phyloP scores from a whole-genome alignment of 2,329 filamentous ascomycete species.

The Aspergillus sp. region DNA sequence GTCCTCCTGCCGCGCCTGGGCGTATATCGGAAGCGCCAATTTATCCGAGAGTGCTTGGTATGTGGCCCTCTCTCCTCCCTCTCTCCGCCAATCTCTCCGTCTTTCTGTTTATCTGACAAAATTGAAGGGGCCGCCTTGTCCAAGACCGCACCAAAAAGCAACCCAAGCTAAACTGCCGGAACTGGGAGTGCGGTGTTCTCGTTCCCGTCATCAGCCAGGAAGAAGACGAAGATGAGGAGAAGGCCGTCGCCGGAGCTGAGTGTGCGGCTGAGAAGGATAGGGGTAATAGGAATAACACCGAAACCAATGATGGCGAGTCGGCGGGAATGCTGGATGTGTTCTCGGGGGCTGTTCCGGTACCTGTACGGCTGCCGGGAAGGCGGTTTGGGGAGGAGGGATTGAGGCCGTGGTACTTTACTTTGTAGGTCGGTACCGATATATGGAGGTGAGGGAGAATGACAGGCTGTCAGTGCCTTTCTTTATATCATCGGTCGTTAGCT shows the following conservation, averaged over 20 bases:
- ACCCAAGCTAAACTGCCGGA: constrained; percentile 71
- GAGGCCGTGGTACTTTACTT: constrained; percentile 15
- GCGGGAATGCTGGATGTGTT: constrained; percentile 22
- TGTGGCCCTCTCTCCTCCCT: constrained; percentile 32
- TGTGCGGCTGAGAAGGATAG: neutral
- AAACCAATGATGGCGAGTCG: constrained; percentile 1
- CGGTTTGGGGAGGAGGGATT: constrained; percentile 10
- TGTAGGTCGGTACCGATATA: too few species aligned
- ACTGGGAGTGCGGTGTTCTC: constrained; percentile 93
- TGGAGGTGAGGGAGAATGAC: too few species aligned
- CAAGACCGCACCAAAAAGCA: constrained; percentile 58
- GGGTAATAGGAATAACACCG: neutral
- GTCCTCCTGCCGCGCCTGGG: constrained; percentile 52
- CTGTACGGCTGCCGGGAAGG: constrained; percentile 32
- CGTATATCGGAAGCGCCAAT: constrained; percentile 85
- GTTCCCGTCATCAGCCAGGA: constrained; percentile 54
- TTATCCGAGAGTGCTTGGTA: constrained; percentile 88
- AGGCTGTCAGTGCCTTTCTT: too few species aligned
- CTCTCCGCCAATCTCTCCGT: neutral
- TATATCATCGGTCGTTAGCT: too few species aligned
- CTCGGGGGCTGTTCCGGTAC: constrained; percentile 33
- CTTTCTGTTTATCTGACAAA: constrained; percentile 1
- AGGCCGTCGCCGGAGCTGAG: constrained; percentile 5
- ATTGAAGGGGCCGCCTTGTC: constrained; percentile 73
- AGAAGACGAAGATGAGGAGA: too few species aligned